Evolutionary conservation across 768 basidiomycete species (phyloP).

Genomic region (Agaricus sinodeliciosus): DNA sequence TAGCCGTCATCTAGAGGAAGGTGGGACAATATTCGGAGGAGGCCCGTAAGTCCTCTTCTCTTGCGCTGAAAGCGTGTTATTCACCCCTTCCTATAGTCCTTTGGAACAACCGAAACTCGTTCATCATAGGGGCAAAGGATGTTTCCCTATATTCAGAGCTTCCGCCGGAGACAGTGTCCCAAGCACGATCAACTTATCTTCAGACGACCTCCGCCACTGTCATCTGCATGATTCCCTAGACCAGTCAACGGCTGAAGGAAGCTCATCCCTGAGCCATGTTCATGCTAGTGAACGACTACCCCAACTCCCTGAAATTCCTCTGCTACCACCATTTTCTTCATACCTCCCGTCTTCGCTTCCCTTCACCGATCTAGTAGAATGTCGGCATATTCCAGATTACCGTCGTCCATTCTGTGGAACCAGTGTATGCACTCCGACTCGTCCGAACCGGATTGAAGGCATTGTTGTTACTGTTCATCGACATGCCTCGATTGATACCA

Average conservation of each 20-base stretch:
- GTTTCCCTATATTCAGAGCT: neutral
- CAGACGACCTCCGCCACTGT: too few species aligned
- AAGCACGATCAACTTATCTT: too few species aligned
- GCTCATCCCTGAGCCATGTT: neutral
- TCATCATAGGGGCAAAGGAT: neutral
- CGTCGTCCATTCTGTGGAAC: constrained; percentile 10
- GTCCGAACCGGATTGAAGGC: neutral
- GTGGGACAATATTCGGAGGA: neutral
- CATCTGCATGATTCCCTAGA: too few species aligned
- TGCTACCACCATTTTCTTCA: neutral
- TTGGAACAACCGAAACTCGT: neutral
- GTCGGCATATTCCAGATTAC: neutral
- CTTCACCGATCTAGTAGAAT: neutral
- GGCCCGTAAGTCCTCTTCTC: too few species aligned
- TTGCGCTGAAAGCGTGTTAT: too few species aligned
- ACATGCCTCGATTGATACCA: constrained; percentile 18
- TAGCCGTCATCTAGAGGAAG: neutral
- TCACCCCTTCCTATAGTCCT: too few species aligned
- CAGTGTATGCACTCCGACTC: constrained; percentile 9
- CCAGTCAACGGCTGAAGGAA: too few species aligned
- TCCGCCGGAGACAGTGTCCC: too few species aligned
- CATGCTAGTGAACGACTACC: neutral
- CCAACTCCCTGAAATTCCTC: neutral
- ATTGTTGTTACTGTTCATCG: constrained; percentile 17
- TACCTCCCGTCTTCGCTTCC: neutral